Percentiles rank a stretch among this genome's conserved stretches.
These are phyloP conservation scores for Neoascochyta sp. DNA, from an alignment of 2,329 filamentous ascomycete genomes.

Conservation along the genomic window DNA sequence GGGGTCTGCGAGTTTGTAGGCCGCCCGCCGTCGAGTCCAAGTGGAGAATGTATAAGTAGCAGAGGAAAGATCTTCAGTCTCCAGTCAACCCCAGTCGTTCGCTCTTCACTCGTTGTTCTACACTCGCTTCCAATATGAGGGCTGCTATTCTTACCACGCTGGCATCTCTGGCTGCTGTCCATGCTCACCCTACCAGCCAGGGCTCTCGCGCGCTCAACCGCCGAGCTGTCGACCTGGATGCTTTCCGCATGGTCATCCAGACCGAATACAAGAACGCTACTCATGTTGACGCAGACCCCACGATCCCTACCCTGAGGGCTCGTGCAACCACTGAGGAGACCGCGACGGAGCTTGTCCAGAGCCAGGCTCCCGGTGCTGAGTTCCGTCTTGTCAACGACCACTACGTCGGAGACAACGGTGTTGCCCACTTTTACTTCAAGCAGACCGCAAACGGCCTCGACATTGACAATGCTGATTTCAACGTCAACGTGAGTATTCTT, in stretches of 20 bases:
- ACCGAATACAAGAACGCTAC: conserved; percentile 22
- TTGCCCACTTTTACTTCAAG: conserved; percentile 56
- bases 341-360: conserved; percentile 7
- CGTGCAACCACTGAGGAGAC: conserved; percentile 10
- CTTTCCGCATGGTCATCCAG: conserved; percentile 28
- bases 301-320: conserved; percentile 7
- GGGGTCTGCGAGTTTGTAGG: conserved; percentile 5
- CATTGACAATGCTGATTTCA: conserved; percentile 58
- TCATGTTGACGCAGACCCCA: conserved; percentile 8
- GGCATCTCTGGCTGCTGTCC: conserved; percentile 22
- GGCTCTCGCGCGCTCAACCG: conserved; percentile 13
- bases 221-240: conserved; percentile 29
- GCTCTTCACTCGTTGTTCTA: conserved; percentile 11
- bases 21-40: conserved; percentile 1
- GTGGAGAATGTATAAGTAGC: conserved; percentile 6
- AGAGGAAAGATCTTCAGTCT: conserved; percentile 1
- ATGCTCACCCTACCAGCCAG: conserved; percentile 21
- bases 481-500: conserved; percentile 52
- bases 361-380: conserved; percentile 7
- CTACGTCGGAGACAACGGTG: conserved; percentile 46
- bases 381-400: conserved; percentile 9
- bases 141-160: conserved; percentile 29
- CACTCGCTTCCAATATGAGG: conserved; percentile 23
- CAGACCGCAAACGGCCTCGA: conserved; percentile 56
- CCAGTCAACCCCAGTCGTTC: conserved; percentile 9